Percentiles rank a stretch among this genome's conserved stretches.
These are phyloP conservation scores for Lepiota brunneoincarnata DNA, from an alignment of 768 basidiomycete species.

Conservation along the genomic window DNA sequence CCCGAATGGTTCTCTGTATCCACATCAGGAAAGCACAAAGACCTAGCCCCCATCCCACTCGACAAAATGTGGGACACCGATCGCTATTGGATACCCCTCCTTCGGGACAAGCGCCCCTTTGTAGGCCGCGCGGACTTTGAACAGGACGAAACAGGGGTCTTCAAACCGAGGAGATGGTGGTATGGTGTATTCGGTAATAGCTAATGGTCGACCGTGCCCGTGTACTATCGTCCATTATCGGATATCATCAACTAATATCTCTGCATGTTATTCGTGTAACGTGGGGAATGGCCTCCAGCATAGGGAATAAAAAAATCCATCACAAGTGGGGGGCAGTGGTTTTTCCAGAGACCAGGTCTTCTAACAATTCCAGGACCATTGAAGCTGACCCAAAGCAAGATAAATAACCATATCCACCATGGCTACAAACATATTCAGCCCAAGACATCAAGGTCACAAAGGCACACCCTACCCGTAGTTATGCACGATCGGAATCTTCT, in stretches of 20 bases:
- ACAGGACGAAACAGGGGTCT: constrained; percentile 14
- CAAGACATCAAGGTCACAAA: not conserved
- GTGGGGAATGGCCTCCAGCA: no score
- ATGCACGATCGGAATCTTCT: constrained; percentile 48
- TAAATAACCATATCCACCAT: constrained; percentile 56
- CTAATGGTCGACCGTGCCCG: not conserved
- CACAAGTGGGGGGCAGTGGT: no score
- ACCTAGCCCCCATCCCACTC: constrained; percentile 51
- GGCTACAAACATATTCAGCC: constrained; percentile 27
- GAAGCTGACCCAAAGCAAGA: constrained; percentile 57
- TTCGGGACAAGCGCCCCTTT: constrained; percentile 41
- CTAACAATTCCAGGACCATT: constrained; percentile 39
- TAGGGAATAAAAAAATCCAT: no score
- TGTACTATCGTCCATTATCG: not conserved
- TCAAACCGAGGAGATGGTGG: constrained; percentile 43
- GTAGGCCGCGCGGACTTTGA: constrained; percentile 46
- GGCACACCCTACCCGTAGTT: constrained; percentile 59
- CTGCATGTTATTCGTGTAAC: no score
- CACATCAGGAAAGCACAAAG: not conserved
- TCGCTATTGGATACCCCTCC: constrained; percentile 62
- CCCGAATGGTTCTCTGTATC: constrained; percentile 71
- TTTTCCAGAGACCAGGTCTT: constrained; percentile 16
- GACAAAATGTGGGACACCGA: constrained; percentile 63
- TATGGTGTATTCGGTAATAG: constrained; percentile 19
- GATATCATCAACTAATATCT: no score